phyloP scores from a whole-genome alignment of 2,329 filamentous ascomycete genomes.

The Aspergillus pseudonomiae region DNA sequence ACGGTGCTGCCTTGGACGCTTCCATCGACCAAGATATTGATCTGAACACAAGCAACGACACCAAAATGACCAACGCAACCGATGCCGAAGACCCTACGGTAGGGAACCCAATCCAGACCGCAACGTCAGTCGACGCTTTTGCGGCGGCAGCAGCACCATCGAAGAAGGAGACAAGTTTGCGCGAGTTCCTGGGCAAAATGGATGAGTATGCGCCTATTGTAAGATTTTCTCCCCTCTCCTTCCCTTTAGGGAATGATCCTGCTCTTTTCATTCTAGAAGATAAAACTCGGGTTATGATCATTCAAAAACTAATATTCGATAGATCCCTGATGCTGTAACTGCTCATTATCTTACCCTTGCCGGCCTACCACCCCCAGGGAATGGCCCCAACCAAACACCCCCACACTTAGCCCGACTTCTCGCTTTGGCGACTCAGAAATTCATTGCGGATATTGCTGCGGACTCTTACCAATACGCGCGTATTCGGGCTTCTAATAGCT shows the following conservation, averaged over 20 bases:
- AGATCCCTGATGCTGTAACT: constrained; percentile 97
- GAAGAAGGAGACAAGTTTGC: constrained; percentile 88
- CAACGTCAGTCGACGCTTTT: constrained; percentile 46
- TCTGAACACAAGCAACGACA: constrained; percentile 32
- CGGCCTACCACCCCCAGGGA: constrained; percentile 82
- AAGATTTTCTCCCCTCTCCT: constrained; percentile 43
- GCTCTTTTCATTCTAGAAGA: background rate
- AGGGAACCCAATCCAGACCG: constrained; percentile 25
- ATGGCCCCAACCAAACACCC: constrained; percentile 76
- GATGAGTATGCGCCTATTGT: constrained; percentile 98
- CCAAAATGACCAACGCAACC: constrained; percentile 21
- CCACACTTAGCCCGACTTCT: constrained; percentile 88
- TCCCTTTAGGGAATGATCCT: constrained; percentile 4
- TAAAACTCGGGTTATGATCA: too few species aligned
- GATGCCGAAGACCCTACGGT: constrained; percentile 17
- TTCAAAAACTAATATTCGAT: constrained; percentile 14
- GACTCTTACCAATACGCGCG: constrained; percentile 98
- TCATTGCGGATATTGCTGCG: constrained; percentile 94
- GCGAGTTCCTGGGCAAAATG: constrained; percentile 94
- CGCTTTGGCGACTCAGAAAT: constrained; percentile 97
- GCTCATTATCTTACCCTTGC: constrained; percentile 97
- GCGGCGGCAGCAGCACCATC: constrained; percentile 60
- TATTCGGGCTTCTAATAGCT: constrained; percentile 88
- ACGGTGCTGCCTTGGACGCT: constrained; percentile 33
- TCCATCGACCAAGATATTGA: constrained; percentile 43